Evolutionary conservation across 805 yeast genomes (phyloP).

Genomic region (Kuraishia hungarica): DNA sequence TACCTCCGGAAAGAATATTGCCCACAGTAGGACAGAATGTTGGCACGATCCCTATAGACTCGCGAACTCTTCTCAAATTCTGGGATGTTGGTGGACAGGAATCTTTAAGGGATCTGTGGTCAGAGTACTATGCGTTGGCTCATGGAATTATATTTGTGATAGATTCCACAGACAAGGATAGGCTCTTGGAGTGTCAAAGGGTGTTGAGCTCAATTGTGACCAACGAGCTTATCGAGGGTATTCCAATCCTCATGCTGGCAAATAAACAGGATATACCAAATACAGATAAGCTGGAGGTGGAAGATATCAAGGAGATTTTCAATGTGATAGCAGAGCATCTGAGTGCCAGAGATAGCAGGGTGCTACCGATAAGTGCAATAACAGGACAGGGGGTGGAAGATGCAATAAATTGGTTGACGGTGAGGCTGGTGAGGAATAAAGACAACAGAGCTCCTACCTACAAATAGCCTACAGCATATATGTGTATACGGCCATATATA

Average conservation of each 20-base stretch:
- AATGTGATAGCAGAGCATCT: constrained; percentile 74
- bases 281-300: constrained; percentile 56
- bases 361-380: constrained; percentile 81
- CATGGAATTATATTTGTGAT: constrained; percentile 91
- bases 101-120: constrained; percentile 79
- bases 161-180: constrained; percentile 78
- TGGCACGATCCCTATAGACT: constrained; percentile 30
- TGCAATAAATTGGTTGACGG: constrained; percentile 82
- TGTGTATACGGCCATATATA: neutral
- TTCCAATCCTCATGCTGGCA: constrained; percentile 90
- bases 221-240: constrained; percentile 58
- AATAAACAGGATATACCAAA: constrained; percentile 78
- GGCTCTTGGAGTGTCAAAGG: constrained; percentile 76
- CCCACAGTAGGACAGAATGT: constrained; percentile 97
- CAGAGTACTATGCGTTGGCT: constrained; percentile 72
- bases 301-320: constrained; percentile 75
- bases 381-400: constrained; percentile 79
- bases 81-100: constrained; percentile 98
- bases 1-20: constrained; percentile 53
- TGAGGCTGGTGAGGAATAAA: constrained; percentile 63
- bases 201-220: constrained; percentile 51
- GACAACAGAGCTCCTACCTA: constrained; percentile 51
- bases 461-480: constrained; percentile 12
- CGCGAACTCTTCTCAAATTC: constrained; percentile 53
- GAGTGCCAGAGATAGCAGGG: constrained; percentile 86